A percentile compares a stretch with the other conserved stretches of the same genome.
These are phyloP conservation scores for Kwoniella shivajii DNA, from an alignment of 1,284 basidiomycete species.

Conservation along the genomic window DNA sequence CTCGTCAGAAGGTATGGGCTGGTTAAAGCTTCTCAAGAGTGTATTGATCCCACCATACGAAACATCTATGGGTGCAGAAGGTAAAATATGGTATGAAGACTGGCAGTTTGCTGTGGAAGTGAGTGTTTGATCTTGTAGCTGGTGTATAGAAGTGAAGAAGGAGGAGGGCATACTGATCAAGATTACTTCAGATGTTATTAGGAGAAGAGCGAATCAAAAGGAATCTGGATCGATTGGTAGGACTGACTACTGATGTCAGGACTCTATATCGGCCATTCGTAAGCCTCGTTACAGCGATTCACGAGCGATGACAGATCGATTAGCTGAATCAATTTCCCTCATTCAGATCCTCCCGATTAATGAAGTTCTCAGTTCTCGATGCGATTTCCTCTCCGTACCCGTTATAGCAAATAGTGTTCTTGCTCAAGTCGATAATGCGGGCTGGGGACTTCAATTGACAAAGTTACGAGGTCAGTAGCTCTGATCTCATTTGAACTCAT, in stretches of 20 bases:
- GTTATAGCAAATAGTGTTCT: constrained; percentile 24
- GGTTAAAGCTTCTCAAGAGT: constrained; percentile 59
- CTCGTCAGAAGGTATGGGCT: constrained; percentile 54
- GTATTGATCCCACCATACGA: constrained; percentile 55
- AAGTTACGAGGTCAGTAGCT: constrained; percentile 31
- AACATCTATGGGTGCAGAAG: constrained; percentile 1
- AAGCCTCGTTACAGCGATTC: constrained; percentile 36
- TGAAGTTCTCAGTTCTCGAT: constrained; percentile 21
- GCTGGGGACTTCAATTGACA: constrained; percentile 37
- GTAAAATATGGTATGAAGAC: constrained; percentile 33
- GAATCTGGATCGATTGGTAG: constrained; percentile 61
- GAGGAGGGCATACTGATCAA: background rate
- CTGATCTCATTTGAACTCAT: background rate
- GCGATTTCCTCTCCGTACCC: constrained; percentile 36
- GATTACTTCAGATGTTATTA: constrained; percentile 38
- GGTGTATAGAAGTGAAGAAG: no score
- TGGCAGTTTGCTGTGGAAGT: constrained; percentile 67
- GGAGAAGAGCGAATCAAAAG: constrained; percentile 34
- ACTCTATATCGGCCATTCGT: constrained; percentile 69
- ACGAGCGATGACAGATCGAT: background rate
- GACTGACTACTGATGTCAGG: constrained; percentile 68
- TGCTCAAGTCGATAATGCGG: constrained; percentile 42
- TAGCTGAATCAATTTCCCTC: background rate
- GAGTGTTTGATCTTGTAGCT: constrained; percentile 23
- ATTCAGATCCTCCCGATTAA: constrained; percentile 38